Evolutionary conservation across 2,329 filamentous ascomycete species (phyloP).

Genomic region (Claviceps citrina): DNA sequence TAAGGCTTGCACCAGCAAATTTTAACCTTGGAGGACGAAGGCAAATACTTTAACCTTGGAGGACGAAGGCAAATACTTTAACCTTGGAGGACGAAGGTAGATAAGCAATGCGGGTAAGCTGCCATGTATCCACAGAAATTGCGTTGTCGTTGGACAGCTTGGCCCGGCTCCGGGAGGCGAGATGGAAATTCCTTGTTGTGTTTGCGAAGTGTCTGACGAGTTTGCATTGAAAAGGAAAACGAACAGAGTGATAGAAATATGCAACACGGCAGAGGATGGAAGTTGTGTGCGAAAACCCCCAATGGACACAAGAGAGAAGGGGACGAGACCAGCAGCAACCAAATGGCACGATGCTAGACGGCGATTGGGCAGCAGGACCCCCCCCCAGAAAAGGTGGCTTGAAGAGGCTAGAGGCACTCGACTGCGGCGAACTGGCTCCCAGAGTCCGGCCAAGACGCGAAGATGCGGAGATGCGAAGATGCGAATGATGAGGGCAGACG

Average conservation of each 20-base stretch:
- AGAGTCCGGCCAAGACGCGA: too few relatives aligned
- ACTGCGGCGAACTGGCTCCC: too few relatives aligned
- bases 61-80: not conserved
- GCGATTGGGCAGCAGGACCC: not conserved
- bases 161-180: not conserved
- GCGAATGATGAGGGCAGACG: too few relatives aligned
- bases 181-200: not conserved
- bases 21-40: not conserved
- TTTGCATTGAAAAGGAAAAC: not conserved
- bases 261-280: not conserved
- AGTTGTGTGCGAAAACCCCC: not conserved
- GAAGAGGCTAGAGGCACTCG: not conserved
- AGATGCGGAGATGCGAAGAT: too few relatives aligned
- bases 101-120: not conserved
- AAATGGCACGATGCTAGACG: not conserved
- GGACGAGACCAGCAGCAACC: not conserved
- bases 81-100: too few relatives aligned
- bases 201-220: not conserved
- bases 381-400: conserved; percentile 3
- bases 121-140: not conserved
- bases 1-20: conserved; percentile 1
- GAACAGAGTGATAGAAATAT: not conserved
- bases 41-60: conserved; percentile 1
- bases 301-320: not conserved
- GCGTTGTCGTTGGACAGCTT: too few relatives aligned